Evolutionary conservation across 495 filamentous ascomycete species (phyloP).

Genomic region (Talaromyces proteolyticus): DNA sequence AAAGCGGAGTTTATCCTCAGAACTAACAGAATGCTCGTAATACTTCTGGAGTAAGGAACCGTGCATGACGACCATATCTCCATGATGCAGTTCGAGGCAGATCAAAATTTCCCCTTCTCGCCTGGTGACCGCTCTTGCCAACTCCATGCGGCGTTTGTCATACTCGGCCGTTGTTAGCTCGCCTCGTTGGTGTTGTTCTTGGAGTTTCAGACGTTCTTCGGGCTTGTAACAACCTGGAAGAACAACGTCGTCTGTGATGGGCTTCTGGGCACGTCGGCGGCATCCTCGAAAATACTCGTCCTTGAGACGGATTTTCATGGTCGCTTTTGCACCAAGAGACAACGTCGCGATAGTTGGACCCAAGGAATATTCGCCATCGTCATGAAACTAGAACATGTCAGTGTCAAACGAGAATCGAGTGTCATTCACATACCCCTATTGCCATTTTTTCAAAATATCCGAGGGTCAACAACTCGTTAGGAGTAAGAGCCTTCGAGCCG

Average conservation of each 20-base stretch:
- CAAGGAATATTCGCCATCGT: constrained; percentile 73
- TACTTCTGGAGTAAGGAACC: constrained; percentile 63
- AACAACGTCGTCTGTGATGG: constrained; percentile 18
- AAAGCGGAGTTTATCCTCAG: constrained; percentile 55
- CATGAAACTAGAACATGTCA: constrained; percentile 59
- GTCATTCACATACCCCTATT: constrained; percentile 53
- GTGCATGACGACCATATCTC: constrained; percentile 81
- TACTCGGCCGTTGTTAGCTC: constrained; percentile 17
- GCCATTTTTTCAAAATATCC: constrained; percentile 68
- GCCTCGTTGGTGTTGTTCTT: constrained; percentile 17
- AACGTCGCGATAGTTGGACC: constrained; percentile 72
- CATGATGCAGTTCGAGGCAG: constrained; percentile 56
- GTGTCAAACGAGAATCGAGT: constrained; percentile 1
- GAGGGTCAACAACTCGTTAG: constrained; percentile 70
- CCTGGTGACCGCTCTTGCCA: constrained; percentile 9
- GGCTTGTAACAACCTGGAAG: constrained; percentile 32
- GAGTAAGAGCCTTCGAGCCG: constrained; percentile 9
- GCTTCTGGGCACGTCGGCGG: constrained; percentile 2
- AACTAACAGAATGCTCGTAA: constrained; percentile 65
- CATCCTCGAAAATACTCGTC: constrained; percentile 37
- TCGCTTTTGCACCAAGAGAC: constrained; percentile 62
- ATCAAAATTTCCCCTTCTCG: constrained; percentile 16
- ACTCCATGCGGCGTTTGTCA: constrained; percentile 6
- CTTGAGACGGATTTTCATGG: constrained; percentile 70
- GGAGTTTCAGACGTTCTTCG: constrained; percentile 29